phyloP scores from a whole-genome alignment of 2,329 filamentous ascomycete species.

The Plectosphaerella plurivora region DNA sequence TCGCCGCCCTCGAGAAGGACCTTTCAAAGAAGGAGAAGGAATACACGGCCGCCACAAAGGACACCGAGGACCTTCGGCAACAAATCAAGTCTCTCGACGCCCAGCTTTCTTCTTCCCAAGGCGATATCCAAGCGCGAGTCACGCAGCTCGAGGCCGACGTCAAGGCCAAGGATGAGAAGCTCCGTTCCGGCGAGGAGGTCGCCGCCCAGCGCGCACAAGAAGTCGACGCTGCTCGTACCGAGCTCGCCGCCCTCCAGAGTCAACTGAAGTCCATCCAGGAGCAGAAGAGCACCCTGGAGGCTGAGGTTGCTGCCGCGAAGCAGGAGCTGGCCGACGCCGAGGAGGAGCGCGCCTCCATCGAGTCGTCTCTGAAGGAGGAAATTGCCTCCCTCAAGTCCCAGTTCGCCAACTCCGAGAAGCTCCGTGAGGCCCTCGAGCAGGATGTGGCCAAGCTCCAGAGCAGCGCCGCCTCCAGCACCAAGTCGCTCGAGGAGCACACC shows the following conservation, averaged over 20 bases:
- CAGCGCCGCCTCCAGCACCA: slow-evolving; percentile 22
- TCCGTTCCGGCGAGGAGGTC: slow-evolving; percentile 19
- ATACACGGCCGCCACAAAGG: slow-evolving; percentile 24
- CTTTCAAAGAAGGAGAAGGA: slow-evolving; percentile 33
- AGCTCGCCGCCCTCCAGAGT: slow-evolving; percentile 26
- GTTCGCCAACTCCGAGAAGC: slow-evolving; percentile 25
- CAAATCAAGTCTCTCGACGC: slow-evolving; percentile 31
- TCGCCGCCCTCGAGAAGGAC: slow-evolving; percentile 25
- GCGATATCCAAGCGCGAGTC: slow-evolving; percentile 26
- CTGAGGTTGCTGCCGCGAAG: slow-evolving; percentile 27
- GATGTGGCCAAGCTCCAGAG: slow-evolving; percentile 22
- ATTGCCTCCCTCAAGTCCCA: slow-evolving; percentile 25
- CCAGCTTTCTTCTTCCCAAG: slow-evolving; percentile 21
- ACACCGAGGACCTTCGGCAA: slow-evolving; percentile 31
- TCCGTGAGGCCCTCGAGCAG: slow-evolving; percentile 25
- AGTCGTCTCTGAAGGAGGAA: slow-evolving; percentile 24
- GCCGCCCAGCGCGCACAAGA: slow-evolving; percentile 14
- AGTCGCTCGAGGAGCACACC: slow-evolving; percentile 20
- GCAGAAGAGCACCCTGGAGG: slow-evolving; percentile 22
- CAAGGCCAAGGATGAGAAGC: slow-evolving; percentile 19
- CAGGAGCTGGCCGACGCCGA: slow-evolving; percentile 25
- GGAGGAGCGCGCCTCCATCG: slow-evolving; percentile 28
- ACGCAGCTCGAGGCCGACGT: slow-evolving; percentile 29
- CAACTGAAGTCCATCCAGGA: slow-evolving; percentile 15
- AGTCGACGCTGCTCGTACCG: slow-evolving; percentile 14